A percentile compares a stretch with the other conserved stretches of the same genome.
phyloP scores from a whole-genome alignment of 148 eudicot species.

The Rhododendron ovatum region DNA sequence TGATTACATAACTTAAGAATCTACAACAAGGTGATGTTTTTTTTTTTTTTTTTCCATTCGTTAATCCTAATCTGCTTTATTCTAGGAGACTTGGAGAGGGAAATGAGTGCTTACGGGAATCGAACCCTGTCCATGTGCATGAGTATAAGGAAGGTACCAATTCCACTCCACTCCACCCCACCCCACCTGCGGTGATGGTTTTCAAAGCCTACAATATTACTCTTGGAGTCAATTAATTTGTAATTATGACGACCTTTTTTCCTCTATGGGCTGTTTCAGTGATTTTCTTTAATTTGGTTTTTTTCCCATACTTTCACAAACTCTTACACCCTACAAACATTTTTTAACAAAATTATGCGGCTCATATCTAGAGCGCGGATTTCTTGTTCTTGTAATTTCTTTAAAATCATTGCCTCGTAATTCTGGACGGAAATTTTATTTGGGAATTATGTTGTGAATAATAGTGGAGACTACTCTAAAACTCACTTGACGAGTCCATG shows the following conservation, averaged over 20 bases:
- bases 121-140: no score
- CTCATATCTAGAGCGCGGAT: neutral
- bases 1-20: neutral
- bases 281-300: neutral
- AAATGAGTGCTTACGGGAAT: no score
- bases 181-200: neutral
- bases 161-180: no score
- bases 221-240: neutral
- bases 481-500: neutral
- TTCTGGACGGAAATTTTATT: neutral
- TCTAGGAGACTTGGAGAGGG: no score
- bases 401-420: neutral
- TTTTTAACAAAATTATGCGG: neutral
- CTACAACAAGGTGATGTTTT: neutral
- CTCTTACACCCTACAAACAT: neutral
- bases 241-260: neutral
- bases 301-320: neutral
- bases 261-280: neutral
- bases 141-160: no score
- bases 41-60: no score
- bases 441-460: neutral
- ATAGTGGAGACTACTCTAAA: neutral
- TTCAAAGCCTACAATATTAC: neutral
- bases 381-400: neutral
- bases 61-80: no score